Conservation (phyloP, 148 eudicot genomes). For the Oxyria digyna region DNA sequence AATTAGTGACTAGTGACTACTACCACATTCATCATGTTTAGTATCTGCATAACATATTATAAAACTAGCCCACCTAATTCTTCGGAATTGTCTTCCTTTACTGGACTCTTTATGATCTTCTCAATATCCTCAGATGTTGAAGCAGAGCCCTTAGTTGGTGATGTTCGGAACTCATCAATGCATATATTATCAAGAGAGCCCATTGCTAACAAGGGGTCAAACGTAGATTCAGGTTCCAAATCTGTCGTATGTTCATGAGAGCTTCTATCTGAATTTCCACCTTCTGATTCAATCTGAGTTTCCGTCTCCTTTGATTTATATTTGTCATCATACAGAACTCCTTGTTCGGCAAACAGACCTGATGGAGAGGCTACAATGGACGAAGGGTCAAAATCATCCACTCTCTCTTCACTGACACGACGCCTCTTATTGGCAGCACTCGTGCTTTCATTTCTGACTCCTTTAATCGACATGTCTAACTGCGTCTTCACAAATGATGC, state of each 20-base stretch:
- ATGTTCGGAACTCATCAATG: too few relatives aligned
- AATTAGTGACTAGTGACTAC: too few relatives aligned
- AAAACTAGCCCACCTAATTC: too few relatives aligned
- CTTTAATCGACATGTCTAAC: constrained; percentile 24
- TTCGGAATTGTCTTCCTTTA: too few relatives aligned
- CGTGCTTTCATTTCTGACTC: constrained; percentile 16
- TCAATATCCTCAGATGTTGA: too few relatives aligned
- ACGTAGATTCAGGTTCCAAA: constrained; percentile 13
- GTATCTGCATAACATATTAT: too few relatives aligned
- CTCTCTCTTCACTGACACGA: constrained; percentile 8
- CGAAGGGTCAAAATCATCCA: constrained; percentile 23
- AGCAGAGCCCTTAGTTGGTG: too few relatives aligned
- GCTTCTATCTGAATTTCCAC: constrained; percentile 11
- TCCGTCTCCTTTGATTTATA: constrained; percentile 15
- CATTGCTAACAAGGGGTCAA: background rate
- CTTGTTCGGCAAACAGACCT: constrained; percentile 27
- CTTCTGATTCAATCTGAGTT: constrained; percentile 14
- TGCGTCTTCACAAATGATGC: constrained; percentile 62
- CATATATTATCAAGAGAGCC: background rate
- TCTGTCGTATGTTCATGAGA: constrained; percentile 13
- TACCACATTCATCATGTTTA: too few relatives aligned
- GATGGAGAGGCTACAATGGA: constrained; percentile 31
- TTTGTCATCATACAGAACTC: constrained; percentile 20
- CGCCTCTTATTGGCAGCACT: constrained; percentile 2
- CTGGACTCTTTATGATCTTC: too few relatives aligned